Evolutionary conservation across 164 flowering plant species (phyloP), one percentile per base, ranked within the genome.

Genomic region (Chloranthus sessilifolius): DNA sequence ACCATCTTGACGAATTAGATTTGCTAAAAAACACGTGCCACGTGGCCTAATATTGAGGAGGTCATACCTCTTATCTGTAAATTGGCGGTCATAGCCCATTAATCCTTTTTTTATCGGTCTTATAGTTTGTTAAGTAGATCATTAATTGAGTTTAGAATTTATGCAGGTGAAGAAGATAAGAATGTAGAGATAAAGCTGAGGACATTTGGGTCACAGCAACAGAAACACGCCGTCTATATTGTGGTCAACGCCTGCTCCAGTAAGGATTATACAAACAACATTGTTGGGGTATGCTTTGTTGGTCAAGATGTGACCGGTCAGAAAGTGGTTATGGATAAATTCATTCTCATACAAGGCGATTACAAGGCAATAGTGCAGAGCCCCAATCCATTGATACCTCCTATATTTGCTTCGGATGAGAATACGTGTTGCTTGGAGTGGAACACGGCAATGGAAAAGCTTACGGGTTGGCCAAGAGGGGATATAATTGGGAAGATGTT

Each of bases 211-310:
- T 34, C 73, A 21, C 83, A 73, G 53, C 43, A 68, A 29, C 54
- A 54, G 29, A 59, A 68, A 37, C 71, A 78, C 46, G 86, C 89
- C 9, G 65, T 88, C 23, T 88, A 66, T 63, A 75, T 92, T 37
- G 86, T 92, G 41, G 95, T 88, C 36, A 92, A 92, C 70, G 95
- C 99, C 58, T 92, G 99, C 70, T 84, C 80, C 46, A 92, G 95
- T 74, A 86, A 66, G 68, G 97, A 86, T 59, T 82, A 75, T 58
- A 72, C 70, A 20, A 70, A 77, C 49, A 81, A 82, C 44, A 82
- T 92, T 25, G 88, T 92, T 46, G 99, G 99, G 28, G 95, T 78
- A 11, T 84, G 97, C 75, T 92, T 92, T 53, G 88, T 92, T n/a
- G 99, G 95, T 65, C 99, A 92, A 63, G 99, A 92, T 70, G 74